Percentiles rank a stretch among this genome's conserved stretches.
These are phyloP conservation scores for Cronartium ribicola DNA, from an alignment of 1,284 basidiomycete genomes.

Conservation along the genomic window DNA sequence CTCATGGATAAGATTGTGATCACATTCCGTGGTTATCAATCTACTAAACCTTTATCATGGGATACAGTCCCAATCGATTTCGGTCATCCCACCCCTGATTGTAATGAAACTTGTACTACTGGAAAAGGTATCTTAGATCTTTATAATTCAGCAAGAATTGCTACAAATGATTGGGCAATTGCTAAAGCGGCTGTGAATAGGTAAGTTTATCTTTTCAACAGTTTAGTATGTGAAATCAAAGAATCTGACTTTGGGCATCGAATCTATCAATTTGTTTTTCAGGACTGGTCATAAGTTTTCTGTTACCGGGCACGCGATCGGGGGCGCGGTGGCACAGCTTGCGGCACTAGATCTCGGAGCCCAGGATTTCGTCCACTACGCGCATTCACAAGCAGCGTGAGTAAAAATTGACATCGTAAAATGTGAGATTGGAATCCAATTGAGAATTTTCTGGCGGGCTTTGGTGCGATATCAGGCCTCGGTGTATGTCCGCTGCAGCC, in stretches of 20 bases:
- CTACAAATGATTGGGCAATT: constrained; percentile 18
- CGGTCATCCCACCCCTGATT: background rate
- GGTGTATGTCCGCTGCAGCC: constrained; percentile 5
- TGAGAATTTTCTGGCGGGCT: background rate
- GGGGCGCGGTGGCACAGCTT: constrained; percentile 33
- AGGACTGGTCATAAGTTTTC: constrained; percentile 25
- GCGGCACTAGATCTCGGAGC: constrained; percentile 34
- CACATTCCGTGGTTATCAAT: constrained; percentile 22
- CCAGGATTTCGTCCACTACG: constrained; percentile 24
- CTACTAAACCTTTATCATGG: constrained; percentile 10
- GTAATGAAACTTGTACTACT: constrained; percentile 13
- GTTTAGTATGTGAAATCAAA: too few species aligned
- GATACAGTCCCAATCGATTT: constrained; percentile 23
- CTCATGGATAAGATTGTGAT: constrained; percentile 41
- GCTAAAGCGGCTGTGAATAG: constrained; percentile 25
- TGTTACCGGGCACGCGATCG: constrained; percentile 36
- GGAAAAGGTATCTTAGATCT: constrained; percentile 21
- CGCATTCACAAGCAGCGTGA: constrained; percentile 41
- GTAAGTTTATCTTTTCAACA: background rate
- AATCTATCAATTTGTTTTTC: too few species aligned
- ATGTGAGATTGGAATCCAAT: background rate
- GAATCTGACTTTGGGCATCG: too few species aligned
- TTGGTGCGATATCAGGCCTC: constrained; percentile 1
- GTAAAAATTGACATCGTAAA: background rate
- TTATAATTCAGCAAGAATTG: constrained; percentile 28